A percentile compares a stretch with the other conserved stretches of the same genome.
Evolutionary conservation across 305 asterid genomes (phyloP).

Genomic region (Fraxinus paxiana): DNA sequence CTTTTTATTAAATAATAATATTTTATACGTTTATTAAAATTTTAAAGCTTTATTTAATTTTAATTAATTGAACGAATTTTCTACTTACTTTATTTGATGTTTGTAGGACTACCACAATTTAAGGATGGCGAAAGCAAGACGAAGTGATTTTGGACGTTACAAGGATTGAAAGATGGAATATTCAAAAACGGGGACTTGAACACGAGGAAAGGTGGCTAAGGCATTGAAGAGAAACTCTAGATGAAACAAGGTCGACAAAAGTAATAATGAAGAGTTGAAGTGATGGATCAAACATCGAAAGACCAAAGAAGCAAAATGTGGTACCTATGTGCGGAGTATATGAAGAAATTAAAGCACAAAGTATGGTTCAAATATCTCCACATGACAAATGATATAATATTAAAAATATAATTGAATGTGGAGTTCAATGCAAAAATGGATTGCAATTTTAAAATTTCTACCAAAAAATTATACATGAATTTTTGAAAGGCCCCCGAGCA

Average conservation of each 20-base stretch:
- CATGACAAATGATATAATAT: neutral
- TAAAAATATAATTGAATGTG: neutral
- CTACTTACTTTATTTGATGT: neutral
- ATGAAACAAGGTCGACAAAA: neutral
- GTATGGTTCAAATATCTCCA: neutral
- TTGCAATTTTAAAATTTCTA: neutral
- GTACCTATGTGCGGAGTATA: neutral
- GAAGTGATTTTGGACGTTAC: neutral
- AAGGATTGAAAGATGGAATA: neutral
- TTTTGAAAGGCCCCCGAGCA: neutral
- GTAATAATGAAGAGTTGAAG: neutral
- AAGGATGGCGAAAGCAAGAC: neutral
- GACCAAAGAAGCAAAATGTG: neutral
- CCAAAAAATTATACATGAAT: neutral
- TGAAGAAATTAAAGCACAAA: neutral
- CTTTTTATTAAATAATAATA: too few relatives aligned
- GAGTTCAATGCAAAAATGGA: neutral
- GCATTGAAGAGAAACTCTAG: neutral
- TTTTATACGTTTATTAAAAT: too few relatives aligned
- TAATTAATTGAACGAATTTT: too few relatives aligned
- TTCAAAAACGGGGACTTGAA: neutral
- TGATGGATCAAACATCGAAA: neutral
- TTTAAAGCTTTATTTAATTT: too few relatives aligned
- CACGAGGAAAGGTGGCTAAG: neutral
- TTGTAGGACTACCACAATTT: neutral